Evolutionary conservation across 2,329 filamentous ascomycete species (phyloP).

Genomic region (Colletotrichum spaethianum): DNA sequence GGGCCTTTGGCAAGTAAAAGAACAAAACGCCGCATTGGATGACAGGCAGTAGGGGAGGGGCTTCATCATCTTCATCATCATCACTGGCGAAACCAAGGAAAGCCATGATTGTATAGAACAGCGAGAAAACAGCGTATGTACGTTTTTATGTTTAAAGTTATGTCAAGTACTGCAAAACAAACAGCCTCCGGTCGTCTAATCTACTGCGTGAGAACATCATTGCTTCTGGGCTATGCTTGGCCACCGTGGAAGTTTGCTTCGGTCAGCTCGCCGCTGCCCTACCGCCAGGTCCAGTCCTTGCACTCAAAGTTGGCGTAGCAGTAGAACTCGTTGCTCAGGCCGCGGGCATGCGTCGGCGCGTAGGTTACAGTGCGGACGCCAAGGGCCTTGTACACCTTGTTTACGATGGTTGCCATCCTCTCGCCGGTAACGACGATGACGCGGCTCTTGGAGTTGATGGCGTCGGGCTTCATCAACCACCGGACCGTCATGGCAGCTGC

Average conservation of each 20-base stretch:
- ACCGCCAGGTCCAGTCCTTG: constrained; percentile 61
- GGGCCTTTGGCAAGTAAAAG: constrained; percentile 6
- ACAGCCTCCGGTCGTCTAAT: background rate
- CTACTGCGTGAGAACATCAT: background rate
- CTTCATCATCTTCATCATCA: background rate
- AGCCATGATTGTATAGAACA: constrained; percentile 33
- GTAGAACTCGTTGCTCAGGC: constrained; percentile 84
- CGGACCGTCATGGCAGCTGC: constrained; percentile 80
- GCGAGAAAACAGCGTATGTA: constrained; percentile 31
- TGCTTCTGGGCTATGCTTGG: background rate
- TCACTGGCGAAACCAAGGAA: constrained; percentile 6
- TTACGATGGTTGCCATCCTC: constrained; percentile 76
- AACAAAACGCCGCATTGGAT: constrained; percentile 22
- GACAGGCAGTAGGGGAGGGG: background rate
- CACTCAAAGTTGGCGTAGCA: constrained; percentile 86
- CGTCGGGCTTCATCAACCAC: constrained; percentile 72
- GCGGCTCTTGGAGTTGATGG: constrained; percentile 44
- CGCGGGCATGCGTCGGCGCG: constrained; percentile 77
- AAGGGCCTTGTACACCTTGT: constrained; percentile 76
- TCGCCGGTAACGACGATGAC: constrained; percentile 84
- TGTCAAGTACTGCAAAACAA: background rate
- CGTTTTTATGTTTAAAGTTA: background rate
- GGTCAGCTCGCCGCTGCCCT: constrained; percentile 42
- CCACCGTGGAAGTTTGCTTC: background rate
- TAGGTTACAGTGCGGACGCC: constrained; percentile 77